Percentiles rank a stretch among this genome's conserved stretches.
Conservation (phyloP, 768 basidiomycete species). For the Suillus subluteus region DNA sequence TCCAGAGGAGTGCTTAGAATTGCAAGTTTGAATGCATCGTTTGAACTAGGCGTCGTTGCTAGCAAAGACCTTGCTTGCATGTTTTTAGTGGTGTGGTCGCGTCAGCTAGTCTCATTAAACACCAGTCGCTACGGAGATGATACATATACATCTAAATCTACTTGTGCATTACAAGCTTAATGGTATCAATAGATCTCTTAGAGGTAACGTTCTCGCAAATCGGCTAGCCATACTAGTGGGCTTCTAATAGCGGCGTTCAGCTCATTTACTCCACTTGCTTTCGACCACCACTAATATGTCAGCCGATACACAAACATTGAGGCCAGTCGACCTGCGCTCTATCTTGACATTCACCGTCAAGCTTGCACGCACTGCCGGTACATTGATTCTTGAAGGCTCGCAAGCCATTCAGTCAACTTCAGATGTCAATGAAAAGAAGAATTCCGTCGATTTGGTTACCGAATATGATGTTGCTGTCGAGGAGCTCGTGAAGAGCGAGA, state of each 20-base stretch:
- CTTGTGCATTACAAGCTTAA: background rate
- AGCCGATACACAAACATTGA: constrained; percentile 28
- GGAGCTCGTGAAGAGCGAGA: constrained; percentile 73
- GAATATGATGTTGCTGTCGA: constrained; percentile 94
- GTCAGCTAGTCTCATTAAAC: background rate
- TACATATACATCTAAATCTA: background rate
- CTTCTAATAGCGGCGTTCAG: background rate
- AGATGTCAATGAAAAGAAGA: constrained; percentile 83
- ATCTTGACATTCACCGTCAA: constrained; percentile 69
- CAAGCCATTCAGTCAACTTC: constrained; percentile 67
- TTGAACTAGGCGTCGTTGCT: background rate
- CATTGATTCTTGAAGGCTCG: constrained; percentile 76
- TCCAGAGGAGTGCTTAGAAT: background rate
- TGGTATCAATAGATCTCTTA: background rate
- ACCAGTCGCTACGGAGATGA: background rate
- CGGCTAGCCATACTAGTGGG: background rate
- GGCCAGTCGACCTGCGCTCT: constrained; percentile 50
- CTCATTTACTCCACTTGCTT: background rate
- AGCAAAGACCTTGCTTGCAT: background rate
- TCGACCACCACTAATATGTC: constrained; percentile 30
- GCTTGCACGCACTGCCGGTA: constrained; percentile 79
- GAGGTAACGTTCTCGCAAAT: background rate
- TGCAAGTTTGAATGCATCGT: background rate
- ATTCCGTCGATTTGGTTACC: constrained; percentile 92
- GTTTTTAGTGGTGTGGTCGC: background rate